Conservation (phyloP, 2,329 filamentous ascomycete species). For the Trichoderma aggressivum region DNA sequence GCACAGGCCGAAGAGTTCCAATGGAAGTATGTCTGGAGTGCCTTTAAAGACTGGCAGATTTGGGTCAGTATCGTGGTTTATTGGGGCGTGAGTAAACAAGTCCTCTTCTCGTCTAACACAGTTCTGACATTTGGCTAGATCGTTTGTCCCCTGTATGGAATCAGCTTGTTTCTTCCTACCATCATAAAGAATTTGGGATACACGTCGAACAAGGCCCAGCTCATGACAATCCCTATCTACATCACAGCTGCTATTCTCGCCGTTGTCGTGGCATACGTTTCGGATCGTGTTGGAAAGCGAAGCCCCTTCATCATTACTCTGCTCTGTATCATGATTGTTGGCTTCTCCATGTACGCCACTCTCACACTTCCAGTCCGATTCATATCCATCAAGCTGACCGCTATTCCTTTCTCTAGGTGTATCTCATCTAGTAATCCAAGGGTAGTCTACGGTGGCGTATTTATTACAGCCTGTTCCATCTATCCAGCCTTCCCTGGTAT, state of each 20-base stretch:
- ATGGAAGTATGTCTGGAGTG: slow-evolving; percentile 69
- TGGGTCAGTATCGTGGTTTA: slow-evolving; percentile 58
- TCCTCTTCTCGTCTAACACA: background rate
- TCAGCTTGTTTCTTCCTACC: slow-evolving; percentile 60
- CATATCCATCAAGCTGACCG: background rate
- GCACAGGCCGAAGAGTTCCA: slow-evolving; percentile 73
- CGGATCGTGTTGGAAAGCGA: slow-evolving; percentile 52
- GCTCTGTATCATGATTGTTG: slow-evolving; percentile 50
- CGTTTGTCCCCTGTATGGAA: slow-evolving; percentile 52
- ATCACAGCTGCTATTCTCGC: slow-evolving; percentile 61
- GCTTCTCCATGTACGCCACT: slow-evolving; percentile 49
- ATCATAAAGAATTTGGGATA: slow-evolving; percentile 62
- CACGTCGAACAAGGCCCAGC: slow-evolving; percentile 54
- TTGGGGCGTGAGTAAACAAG: slow-evolving; percentile 52
- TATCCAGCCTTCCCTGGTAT: slow-evolving; percentile 77
- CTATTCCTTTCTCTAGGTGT: slow-evolving; percentile 43
- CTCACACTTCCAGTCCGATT: too few relatives aligned
- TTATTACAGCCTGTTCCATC: slow-evolving; percentile 73
- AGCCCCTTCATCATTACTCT: slow-evolving; percentile 55
- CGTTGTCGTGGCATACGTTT: slow-evolving; percentile 50
- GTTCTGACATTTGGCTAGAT: slow-evolving; percentile 34
- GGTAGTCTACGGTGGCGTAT: slow-evolving; percentile 70
- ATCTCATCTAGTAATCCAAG: slow-evolving; percentile 54
- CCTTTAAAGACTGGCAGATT: slow-evolving; percentile 79
- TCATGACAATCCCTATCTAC: slow-evolving; percentile 60